Conservation (phyloP, 768 basidiomycete genomes). For the Piloderma croceum region DNA sequence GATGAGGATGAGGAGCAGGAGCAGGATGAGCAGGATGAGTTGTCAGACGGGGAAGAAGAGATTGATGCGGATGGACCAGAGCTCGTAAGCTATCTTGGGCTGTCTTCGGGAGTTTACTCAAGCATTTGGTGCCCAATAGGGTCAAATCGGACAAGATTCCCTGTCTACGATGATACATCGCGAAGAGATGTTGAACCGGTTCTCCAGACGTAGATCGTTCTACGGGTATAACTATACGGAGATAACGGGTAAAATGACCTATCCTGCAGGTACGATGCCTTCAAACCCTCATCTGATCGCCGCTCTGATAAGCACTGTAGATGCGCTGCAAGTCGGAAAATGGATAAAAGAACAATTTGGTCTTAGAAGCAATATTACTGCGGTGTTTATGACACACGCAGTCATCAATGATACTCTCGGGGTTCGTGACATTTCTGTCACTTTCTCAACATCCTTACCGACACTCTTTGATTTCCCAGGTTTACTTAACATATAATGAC, state of each 20-base stretch:
- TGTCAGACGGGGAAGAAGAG: slow-evolving; percentile 4
- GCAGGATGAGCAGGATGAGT: slow-evolving; percentile 7
- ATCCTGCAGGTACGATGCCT: too few relatives aligned
- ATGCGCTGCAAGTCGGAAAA: slow-evolving; percentile 49
- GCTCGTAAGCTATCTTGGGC: too few relatives aligned
- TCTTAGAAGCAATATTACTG: slow-evolving; percentile 49
- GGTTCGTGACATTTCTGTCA: slow-evolving; percentile 28
- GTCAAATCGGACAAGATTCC: slow-evolving; percentile 67
- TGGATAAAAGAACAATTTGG: slow-evolving; percentile 60
- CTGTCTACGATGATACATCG: slow-evolving; percentile 68
- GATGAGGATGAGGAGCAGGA: slow-evolving; percentile 8
- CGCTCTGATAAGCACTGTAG: slow-evolving; percentile 37
- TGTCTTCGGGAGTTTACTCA: slow-evolving; percentile 19
- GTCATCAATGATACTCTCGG: slow-evolving; percentile 56
- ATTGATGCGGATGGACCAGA: slow-evolving; percentile 17
- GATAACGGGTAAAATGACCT: background rate
- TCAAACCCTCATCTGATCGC: too few relatives aligned
- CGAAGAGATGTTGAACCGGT: slow-evolving; percentile 58
- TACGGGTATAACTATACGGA: slow-evolving; percentile 28
- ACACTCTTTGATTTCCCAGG: background rate
- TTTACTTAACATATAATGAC: slow-evolving; percentile 1
- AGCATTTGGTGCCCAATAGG: slow-evolving; percentile 37
- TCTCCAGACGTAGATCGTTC: slow-evolving; percentile 52
- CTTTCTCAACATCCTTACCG: slow-evolving; percentile 1
- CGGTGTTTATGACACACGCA: slow-evolving; percentile 69